Base-by-base conservation (phyloP, 2,329 filamentous ascomycete species). In the Xylaria sp. region DNA sequence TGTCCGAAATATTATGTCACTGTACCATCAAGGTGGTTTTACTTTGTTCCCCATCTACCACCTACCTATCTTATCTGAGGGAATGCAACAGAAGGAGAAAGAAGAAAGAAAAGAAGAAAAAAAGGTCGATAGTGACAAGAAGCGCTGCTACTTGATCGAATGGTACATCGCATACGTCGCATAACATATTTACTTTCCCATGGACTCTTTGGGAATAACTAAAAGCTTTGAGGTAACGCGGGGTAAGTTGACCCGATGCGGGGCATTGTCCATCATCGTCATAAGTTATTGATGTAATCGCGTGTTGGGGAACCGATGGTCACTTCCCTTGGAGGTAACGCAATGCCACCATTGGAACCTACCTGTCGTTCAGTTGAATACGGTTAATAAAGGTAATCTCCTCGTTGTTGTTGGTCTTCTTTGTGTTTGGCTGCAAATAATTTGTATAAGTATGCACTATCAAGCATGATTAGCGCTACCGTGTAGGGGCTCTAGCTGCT, bases 1-100 rank as follows among this genome's bases (percentile, higher is more conserved):
- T 37, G 34, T 37, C 50, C 23, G 50, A 52, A 52, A 18, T 4
- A 55, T 55, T 37, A 55, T 37, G 52, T 55, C 18, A 37, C 28
- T 20, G 10, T 2, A 20, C 15, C 15, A 18, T 18, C 41, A 46
- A 46, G 41, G 41, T 46, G 7, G 41, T 7, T 46, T 18, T 7
- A 2, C 18, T 46, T n/a, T 46, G 7, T n/a, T 46, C 7, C 18
- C 41, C 41, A 18, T 15, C 18, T n/a, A 46, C 6, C 18, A 46
- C 18, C 15, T 18, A 18, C 18, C 15, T 18, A 18, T 15, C 6
- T 46, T 46, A 46, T 46, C 41, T 46, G 1, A 28, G 2, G 2
- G 41, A 46, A 7, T 18, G 3, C 6, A 2, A n/a, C 1, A 46
- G 18, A n/a, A 44, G 18, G 39, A 44, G 18, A 44, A 41, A 5